These are phyloP conservation scores for Stentor coeruleus DNA, from an alignment of 73 alveolate genomes.

Conservation along the genomic window DNA sequence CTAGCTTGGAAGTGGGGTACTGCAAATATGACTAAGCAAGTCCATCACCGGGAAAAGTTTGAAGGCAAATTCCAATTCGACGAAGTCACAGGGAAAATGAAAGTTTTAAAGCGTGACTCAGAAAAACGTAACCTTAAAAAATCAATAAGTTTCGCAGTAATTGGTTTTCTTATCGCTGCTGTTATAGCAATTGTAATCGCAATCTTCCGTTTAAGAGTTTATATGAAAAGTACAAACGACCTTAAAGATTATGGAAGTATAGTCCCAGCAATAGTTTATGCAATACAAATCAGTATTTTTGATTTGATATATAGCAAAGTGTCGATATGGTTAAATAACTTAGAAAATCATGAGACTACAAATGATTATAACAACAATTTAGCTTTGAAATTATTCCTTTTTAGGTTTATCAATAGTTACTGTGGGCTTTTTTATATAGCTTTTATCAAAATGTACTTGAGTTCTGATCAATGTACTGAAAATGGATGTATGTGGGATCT, in stretches of 20 bases:
- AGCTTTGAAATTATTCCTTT: neutral
- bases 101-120: no score
- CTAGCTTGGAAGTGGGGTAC: slow-evolving; percentile 1
- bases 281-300: neutral
- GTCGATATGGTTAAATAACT: neutral
- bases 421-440: neutral
- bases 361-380: neutral
- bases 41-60: neutral
- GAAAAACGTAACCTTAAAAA: neutral
- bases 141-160: neutral
- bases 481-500: slow-evolving; percentile 10
- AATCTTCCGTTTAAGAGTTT: neutral
- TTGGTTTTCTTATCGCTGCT: neutral
- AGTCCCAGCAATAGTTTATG: neutral
- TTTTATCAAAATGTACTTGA: neutral
- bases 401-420: neutral
- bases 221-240: no score
- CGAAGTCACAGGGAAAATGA: neutral
- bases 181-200: neutral
- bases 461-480: no score
- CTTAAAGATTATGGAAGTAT: neutral
- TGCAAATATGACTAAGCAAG: neutral
- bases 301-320: neutral
- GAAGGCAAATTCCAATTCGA: neutral
- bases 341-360: neutral